A percentile compares a stretch with the other conserved stretches of the same genome.
Conservation (phyloP, 2,329 filamentous ascomycete species). For the Xylariaceae sp. region DNA sequence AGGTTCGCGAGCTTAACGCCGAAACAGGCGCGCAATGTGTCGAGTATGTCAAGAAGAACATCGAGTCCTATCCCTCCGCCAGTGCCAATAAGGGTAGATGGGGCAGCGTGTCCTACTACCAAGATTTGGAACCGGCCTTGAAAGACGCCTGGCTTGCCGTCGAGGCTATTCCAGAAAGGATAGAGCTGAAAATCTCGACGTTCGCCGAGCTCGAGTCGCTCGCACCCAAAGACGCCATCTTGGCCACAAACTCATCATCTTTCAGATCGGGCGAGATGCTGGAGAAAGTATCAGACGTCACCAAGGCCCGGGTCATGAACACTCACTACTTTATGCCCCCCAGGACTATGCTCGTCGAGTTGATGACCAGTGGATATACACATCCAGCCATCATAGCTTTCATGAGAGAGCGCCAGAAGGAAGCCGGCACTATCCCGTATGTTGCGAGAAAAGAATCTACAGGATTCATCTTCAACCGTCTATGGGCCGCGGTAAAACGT, state of each 20-base stretch:
- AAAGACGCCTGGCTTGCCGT: background rate
- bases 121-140: background rate
- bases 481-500: slow-evolving; percentile 1
- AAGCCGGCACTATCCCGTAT: background rate
- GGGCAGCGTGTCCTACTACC: background rate
- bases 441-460: background rate
- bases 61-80: background rate
- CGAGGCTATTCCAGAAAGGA: background rate
- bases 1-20: background rate
- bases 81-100: background rate
- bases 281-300: background rate
- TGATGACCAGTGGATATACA: background rate
- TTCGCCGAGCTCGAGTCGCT: background rate
- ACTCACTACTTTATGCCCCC: background rate
- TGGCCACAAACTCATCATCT: background rate
- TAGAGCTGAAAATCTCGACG: background rate
- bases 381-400: background rate
- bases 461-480: background rate
- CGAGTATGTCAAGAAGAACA: background rate
- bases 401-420: background rate
- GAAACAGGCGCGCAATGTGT: background rate
- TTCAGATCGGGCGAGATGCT: background rate
- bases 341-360: background rate
- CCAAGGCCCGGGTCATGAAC: background rate
- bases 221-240: background rate